Conservation (phyloP, 2,329 filamentous ascomycete species). For the Emergomyces orientalis region DNA sequence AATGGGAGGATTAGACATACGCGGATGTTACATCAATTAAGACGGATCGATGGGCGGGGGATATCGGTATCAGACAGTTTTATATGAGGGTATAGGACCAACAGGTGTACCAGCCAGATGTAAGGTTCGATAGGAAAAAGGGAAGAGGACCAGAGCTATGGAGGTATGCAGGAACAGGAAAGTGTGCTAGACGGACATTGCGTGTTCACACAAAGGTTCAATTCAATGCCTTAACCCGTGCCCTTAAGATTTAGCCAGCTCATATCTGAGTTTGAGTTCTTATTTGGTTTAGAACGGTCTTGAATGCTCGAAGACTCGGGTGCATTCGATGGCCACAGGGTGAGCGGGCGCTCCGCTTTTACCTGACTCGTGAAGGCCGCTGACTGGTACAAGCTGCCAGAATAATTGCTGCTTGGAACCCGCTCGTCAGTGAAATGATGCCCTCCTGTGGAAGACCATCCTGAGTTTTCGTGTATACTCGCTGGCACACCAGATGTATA, state of each 20-base stretch:
- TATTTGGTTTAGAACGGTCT: slow-evolving; percentile 2
- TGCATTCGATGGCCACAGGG: slow-evolving; percentile 13
- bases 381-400: slow-evolving; percentile 29
- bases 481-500: slow-evolving; percentile 23
- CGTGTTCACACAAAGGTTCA: not conserved
- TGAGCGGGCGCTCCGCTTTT: slow-evolving; percentile 13
- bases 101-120: slow-evolving; percentile 1
- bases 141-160: not conserved
- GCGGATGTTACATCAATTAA: not conserved
- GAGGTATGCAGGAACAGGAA: not conserved
- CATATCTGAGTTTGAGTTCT: slow-evolving; percentile 33
- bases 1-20: not conserved
- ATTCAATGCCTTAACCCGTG: not conserved
- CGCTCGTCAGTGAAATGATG: slow-evolving; percentile 23
- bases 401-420: slow-evolving; percentile 36
- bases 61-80: not conserved
- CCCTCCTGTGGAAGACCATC: slow-evolving; percentile 20
- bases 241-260: slow-evolving; percentile 35
- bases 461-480: slow-evolving; percentile 20
- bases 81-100: not conserved
- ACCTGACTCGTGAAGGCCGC: slow-evolving; percentile 18
- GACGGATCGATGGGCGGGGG: not conserved
- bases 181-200: not conserved
- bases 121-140: not conserved
- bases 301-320: not conserved